Conservation (phyloP, 2,329 filamentous ascomycete species). For the Aspergillus aculeatus region DNA sequence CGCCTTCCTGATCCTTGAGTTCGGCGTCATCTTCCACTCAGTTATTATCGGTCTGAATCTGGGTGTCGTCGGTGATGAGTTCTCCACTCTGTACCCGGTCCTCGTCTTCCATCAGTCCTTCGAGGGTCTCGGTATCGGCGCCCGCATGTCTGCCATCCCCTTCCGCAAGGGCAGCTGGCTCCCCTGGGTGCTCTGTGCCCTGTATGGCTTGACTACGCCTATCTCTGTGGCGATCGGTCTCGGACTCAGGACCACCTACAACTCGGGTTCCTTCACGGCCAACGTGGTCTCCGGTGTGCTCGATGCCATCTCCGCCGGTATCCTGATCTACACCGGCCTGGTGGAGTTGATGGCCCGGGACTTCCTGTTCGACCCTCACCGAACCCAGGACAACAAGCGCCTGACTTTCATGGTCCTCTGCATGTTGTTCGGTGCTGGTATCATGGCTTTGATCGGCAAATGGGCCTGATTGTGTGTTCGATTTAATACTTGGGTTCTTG, state of each 20-base stretch:
- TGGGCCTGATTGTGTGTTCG: slow-evolving; percentile 41
- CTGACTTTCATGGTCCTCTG: slow-evolving; percentile 47
- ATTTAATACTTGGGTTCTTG: not conserved
- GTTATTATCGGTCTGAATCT: slow-evolving; percentile 64
- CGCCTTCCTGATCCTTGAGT: slow-evolving; percentile 53
- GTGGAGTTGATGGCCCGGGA: slow-evolving; percentile 14
- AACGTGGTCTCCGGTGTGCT: slow-evolving; percentile 12
- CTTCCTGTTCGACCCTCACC: slow-evolving; percentile 15
- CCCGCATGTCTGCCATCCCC: slow-evolving; percentile 58
- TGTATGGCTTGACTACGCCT: slow-evolving; percentile 14
- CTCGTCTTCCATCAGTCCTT: slow-evolving; percentile 65
- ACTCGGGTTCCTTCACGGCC: slow-evolving; percentile 10
- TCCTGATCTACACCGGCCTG: slow-evolving; percentile 13
- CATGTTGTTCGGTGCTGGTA: slow-evolving; percentile 40
- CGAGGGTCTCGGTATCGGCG: slow-evolving; percentile 62
- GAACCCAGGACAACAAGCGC: slow-evolving; percentile 19
- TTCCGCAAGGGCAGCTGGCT: slow-evolving; percentile 38
- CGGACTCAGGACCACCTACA: slow-evolving; percentile 13
- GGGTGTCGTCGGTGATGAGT: slow-evolving; percentile 58
- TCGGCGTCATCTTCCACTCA: slow-evolving; percentile 63
- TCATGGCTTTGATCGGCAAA: slow-evolving; percentile 54
- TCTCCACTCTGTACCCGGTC: slow-evolving; percentile 58
- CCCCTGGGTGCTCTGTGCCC: slow-evolving; percentile 12
- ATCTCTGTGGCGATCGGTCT: slow-evolving; percentile 15
- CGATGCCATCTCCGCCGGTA: slow-evolving; percentile 12